These are phyloP conservation scores for Boletus huronensis DNA, from an alignment of 768 basidiomycete genomes.

Conservation along the genomic window DNA sequence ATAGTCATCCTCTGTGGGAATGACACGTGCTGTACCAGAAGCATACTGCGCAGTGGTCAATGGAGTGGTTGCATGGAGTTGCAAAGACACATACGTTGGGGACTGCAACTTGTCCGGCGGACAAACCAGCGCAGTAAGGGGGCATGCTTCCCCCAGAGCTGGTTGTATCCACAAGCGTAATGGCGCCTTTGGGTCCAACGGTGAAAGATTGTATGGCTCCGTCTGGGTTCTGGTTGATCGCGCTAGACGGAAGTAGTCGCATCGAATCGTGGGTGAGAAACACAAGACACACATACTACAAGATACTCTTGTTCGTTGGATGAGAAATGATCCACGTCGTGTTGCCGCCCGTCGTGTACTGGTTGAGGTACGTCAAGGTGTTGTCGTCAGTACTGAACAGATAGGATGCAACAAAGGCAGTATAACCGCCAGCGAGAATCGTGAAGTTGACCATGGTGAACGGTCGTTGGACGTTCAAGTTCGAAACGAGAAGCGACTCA, in stretches of 20 bases:
- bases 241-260: conserved; percentile 34
- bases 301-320: conserved; percentile 52
- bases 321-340: conserved; percentile 61
- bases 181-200: conserved; percentile 41
- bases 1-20: conserved; percentile 42
- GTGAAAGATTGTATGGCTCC: conserved; percentile 55
- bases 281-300: conserved; percentile 48
- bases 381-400: conserved; percentile 52
- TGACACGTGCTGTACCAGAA: conserved; percentile 51
- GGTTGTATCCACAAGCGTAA: conserved; percentile 46
- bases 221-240: conserved; percentile 51
- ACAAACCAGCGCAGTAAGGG: conserved; percentile 48
- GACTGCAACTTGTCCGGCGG: conserved; percentile 56
- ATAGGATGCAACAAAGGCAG: conserved; percentile 59
- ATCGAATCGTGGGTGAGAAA: not conserved
- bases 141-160: conserved; percentile 50
- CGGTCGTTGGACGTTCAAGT: not conserved
- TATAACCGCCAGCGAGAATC: conserved; percentile 66
- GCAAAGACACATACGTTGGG: conserved; percentile 44
- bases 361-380: conserved; percentile 44
- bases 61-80: no score
- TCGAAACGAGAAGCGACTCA: not conserved
- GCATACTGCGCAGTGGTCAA: conserved; percentile 38
- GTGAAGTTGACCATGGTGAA: conserved; percentile 59
- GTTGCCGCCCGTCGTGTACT: conserved; percentile 41